Evolutionary conservation across 2,329 filamentous ascomycete genomes (phyloP).

Genomic region (Zymoseptoria tritici): DNA sequence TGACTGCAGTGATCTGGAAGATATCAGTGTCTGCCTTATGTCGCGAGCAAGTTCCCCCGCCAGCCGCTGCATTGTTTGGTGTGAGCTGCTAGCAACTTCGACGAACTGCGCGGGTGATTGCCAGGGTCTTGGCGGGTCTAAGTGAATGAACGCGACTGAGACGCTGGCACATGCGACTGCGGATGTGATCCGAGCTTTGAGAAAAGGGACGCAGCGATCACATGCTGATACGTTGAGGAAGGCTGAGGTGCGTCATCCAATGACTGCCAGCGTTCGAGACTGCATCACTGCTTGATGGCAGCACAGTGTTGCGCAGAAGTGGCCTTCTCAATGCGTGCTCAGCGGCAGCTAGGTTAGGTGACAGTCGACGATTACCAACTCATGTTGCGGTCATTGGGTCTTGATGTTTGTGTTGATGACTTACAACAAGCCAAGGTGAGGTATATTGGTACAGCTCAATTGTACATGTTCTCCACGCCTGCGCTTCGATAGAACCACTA

Average conservation of each 20-base stretch:
- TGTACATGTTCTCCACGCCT: background rate
- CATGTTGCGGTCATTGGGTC: background rate
- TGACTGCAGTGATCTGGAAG: background rate
- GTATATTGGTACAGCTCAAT: background rate
- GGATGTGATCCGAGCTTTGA: background rate
- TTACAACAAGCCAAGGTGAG: background rate
- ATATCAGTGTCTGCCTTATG: background rate
- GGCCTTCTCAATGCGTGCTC: too few relatives aligned
- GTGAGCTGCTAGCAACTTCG: background rate
- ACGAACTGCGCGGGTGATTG: background rate
- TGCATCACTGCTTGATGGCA: too few relatives aligned
- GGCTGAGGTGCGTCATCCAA: background rate
- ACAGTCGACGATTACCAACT: too few relatives aligned
- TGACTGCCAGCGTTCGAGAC: too few relatives aligned
- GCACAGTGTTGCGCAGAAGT: too few relatives aligned
- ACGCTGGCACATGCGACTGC: background rate
- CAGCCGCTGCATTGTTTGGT: background rate
- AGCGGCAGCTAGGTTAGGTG: too few relatives aligned
- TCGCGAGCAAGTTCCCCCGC: background rate
- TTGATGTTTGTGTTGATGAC: background rate
- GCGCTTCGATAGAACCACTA: background rate
- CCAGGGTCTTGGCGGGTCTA: background rate
- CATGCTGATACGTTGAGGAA: background rate
- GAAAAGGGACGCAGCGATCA: background rate
- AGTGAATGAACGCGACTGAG: background rate